phyloP scores from a whole-genome alignment of 2,329 filamentous ascomycete species.

The Fusarium sp. region DNA sequence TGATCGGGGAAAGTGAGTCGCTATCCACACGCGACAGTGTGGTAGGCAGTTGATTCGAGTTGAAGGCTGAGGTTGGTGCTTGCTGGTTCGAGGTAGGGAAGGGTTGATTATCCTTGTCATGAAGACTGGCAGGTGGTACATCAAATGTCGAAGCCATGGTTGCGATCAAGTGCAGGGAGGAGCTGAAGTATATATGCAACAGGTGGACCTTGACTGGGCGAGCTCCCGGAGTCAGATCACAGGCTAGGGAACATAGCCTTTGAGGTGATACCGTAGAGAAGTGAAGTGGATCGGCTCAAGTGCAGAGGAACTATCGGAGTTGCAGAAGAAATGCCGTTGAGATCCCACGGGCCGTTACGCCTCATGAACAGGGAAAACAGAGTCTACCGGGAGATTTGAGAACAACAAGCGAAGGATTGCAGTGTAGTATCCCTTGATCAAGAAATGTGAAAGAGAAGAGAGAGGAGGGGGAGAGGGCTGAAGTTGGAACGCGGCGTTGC shows the following conservation, averaged over 20 bases:
- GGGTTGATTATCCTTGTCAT: conserved; percentile 46
- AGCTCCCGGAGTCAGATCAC: conserved; percentile 45
- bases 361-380: conserved; percentile 1
- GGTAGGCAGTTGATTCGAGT: conserved; percentile 54
- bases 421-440: conserved; percentile 30
- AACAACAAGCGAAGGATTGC: conserved; percentile 7
- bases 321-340: conserved; percentile 26
- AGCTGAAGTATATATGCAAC: conserved; percentile 50
- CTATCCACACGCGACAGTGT: conserved; percentile 53
- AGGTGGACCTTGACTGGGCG: conserved; percentile 36
- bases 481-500: conserved; percentile 39
- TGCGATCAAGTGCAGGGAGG: conserved; percentile 36
- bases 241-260: conserved; percentile 47
- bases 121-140: conserved; percentile 52
- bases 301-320: conserved; percentile 20
- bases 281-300: conserved; percentile 29
- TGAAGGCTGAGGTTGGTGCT: conserved; percentile 46
- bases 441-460: conserved; percentile 26
- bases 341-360: conserved; percentile 13
- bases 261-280: conserved; percentile 25
- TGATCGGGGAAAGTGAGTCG: conserved; percentile 45
- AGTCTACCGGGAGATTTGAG: background rate
- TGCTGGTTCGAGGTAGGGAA: conserved; percentile 39
- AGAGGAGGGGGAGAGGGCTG: conserved; percentile 41
- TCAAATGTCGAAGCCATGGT: conserved; percentile 58